Base-by-base conservation (phyloP, 2,329 filamentous ascomycete species). In the Juglanconis sp. region DNA sequence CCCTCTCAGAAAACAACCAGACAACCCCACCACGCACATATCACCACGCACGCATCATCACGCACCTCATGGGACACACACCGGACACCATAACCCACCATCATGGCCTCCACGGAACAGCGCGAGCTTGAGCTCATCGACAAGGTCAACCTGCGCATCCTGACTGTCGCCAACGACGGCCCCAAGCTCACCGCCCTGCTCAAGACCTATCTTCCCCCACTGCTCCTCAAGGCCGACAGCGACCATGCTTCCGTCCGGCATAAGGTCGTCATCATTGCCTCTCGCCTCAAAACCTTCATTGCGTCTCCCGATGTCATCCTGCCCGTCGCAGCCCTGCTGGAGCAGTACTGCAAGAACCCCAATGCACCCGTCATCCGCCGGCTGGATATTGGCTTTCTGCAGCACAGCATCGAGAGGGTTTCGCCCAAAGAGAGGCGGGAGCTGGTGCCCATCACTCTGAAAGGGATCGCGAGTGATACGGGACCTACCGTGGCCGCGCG, bases 311-410 rank as follows among this genome's bases (percentile, higher is more conserved):
- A 82, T 53, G 86, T 97, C 65, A 81, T 93, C 57, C 79, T 99
- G 5, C 95, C 95, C 0, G 92, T 98, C 11, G 83, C 86, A n/a
- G 86, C 87, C 15, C 81, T 99, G 17, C 74, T 98, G 57, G 88
- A 92, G 67, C 95, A 98, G 72, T 97, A 96, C 80, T 96, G 96
- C 73, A 85, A 90, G 30, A 86, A 85, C 42, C 88, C 87, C 11
- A 24, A 48, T 48, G 46, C 46, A 48, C 79, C 87, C 1, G 80
- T 97, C 42, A 86, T 99, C 65, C 88, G 91, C 64, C 91, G 96
- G 71, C 90, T 97, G 67, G 93, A 98, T 74, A 78, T 98, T 46
- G 81, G 90, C 17, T 96, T 96, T 71, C 89, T 97, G 42, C 91
- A 96, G 69, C 91, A 96, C 70, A 95, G 94, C 47, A 69, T 85